phyloP scores from a whole-genome alignment of 1,139 yeast species.

The Yamadazyma spencermartinsiae region DNA sequence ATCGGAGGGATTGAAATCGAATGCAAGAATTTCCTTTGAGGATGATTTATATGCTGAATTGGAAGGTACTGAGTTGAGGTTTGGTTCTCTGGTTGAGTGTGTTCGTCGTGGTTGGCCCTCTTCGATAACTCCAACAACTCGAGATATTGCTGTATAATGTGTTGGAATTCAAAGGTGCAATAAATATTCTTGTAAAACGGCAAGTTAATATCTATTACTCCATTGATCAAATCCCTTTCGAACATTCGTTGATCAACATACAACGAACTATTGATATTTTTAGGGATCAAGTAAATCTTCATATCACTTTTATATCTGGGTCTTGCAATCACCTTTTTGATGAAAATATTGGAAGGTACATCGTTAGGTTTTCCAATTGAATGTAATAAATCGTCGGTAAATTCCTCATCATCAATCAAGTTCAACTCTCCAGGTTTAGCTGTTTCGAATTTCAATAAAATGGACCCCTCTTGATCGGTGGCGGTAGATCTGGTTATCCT shows the following conservation, averaged over 20 bases:
- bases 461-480: slow-evolving; percentile 50
- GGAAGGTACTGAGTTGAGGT: neutral
- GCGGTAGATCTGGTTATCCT: slow-evolving; percentile 58
- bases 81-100: neutral
- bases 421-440: slow-evolving; percentile 54
- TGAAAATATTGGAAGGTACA: slow-evolving; percentile 46
- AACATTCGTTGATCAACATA: slow-evolving; percentile 53
- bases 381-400: slow-evolving; percentile 40
- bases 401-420: slow-evolving; percentile 50
- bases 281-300: slow-evolving; percentile 46
- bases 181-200: slow-evolving; percentile 18
- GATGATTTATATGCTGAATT: slow-evolving; percentile 1
- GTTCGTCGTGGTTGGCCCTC: slow-evolving; percentile 1
- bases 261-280: slow-evolving; percentile 33
- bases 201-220: slow-evolving; percentile 37
- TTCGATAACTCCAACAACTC: slow-evolving; percentile 9
- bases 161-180: slow-evolving; percentile 27
- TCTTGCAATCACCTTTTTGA: slow-evolving; percentile 48
- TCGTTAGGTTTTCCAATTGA: slow-evolving; percentile 42
- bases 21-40: too few species aligned
- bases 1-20: too few species aligned
- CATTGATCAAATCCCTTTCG: slow-evolving; percentile 52
- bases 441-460: slow-evolving; percentile 52
- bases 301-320: slow-evolving; percentile 54
- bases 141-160: slow-evolving; percentile 20